A percentile compares a stretch with the other conserved stretches of the same genome.
phyloP scores from a whole-genome alignment of 2,329 filamentous ascomycete species.

The Colletotrichum sojae region DNA sequence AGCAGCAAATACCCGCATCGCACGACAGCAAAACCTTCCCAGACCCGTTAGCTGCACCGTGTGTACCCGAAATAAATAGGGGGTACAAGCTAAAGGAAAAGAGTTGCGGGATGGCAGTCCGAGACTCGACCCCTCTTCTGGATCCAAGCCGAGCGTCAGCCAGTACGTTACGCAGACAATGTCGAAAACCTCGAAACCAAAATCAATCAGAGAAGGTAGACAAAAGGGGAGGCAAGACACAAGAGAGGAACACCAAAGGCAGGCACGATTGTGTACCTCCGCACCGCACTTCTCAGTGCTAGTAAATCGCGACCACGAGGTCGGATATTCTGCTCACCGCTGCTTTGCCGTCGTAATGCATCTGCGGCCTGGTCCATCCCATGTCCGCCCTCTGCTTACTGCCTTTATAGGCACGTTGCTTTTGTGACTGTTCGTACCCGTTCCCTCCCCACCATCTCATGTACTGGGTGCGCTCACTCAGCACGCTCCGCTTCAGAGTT shows the following conservation, averaged over 20 bases:
- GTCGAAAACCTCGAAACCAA: no score
- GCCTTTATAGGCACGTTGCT: constrained; percentile 12
- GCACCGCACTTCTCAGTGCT: neutral
- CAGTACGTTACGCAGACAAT: no score
- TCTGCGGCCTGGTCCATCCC: constrained; percentile 28
- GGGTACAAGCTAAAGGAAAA: no score
- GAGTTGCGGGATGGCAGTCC: no score
- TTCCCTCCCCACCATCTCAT: constrained; percentile 29
- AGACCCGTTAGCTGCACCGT: constrained; percentile 7
- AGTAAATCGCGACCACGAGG: constrained; percentile 2
- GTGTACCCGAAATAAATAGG: neutral
- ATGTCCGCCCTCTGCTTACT: constrained; percentile 14
- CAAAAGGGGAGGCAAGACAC: neutral
- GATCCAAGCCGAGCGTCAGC: no score
- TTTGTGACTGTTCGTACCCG: constrained; percentile 19
- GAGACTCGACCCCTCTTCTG: no score
- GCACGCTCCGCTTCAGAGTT: constrained; percentile 2
- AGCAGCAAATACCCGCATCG: constrained; percentile 27
- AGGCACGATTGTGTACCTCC: neutral
- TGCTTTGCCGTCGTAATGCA: constrained; percentile 34
- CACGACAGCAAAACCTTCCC: constrained; percentile 6
- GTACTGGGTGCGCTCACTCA: constrained; percentile 31
- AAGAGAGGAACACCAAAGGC: neutral
- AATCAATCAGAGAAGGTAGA: no score
- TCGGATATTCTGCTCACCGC: constrained; percentile 40